Conservation (phyloP, 2,329 filamentous ascomycete genomes). For the Trichoderma oligosporum region DNA sequence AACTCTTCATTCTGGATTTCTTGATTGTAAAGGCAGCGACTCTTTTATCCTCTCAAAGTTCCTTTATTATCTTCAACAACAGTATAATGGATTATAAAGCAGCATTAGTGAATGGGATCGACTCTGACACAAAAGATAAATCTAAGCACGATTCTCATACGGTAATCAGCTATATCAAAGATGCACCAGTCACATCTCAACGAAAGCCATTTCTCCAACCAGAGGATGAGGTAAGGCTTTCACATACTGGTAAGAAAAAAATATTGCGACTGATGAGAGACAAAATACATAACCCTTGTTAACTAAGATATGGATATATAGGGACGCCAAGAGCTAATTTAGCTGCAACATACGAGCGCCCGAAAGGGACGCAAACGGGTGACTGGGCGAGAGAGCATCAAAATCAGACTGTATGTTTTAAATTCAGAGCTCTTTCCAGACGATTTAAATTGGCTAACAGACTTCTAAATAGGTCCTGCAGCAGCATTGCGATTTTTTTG, state of each 20-base stretch:
- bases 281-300: background rate
- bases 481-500: constrained; percentile 11
- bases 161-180: constrained; percentile 11
- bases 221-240: constrained; percentile 27
- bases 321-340: constrained; percentile 36
- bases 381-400: constrained; percentile 31
- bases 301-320: background rate
- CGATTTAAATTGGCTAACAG: background rate
- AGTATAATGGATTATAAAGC: constrained; percentile 12
- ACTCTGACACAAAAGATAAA: background rate
- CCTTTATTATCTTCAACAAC: background rate
- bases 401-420: constrained; percentile 31
- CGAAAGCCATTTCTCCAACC: constrained; percentile 31
- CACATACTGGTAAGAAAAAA: constrained; percentile 28
- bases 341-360: constrained; percentile 34
- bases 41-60: background rate
- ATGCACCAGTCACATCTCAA: constrained; percentile 27
- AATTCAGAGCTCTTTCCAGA: background rate
- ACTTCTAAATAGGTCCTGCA: background rate
- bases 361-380: constrained; percentile 33
- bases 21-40: no score
- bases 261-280: no score
- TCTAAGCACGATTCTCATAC: background rate
- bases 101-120: background rate
- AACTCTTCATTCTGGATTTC: no score